phyloP scores from a whole-genome alignment of 257 asterid genomes.

The Thymus mandschuricus region DNA sequence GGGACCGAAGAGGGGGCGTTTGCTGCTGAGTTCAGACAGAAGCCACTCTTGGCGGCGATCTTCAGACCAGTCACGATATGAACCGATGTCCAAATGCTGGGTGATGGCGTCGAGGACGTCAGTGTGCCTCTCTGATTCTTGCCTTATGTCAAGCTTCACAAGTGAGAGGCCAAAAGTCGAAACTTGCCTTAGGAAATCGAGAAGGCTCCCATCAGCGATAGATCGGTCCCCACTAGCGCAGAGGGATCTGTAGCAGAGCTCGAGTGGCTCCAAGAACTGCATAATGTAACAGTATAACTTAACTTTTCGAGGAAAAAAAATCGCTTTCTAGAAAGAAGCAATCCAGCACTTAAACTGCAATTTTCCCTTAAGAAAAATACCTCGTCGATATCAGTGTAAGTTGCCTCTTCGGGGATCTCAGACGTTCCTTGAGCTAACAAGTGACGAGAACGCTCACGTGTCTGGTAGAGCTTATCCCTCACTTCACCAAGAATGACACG shows the following conservation, averaged over 20 bases:
- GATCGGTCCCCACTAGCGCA: slow-evolving; percentile 64
- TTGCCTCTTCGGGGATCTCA: slow-evolving; percentile 62
- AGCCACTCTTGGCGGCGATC: slow-evolving; percentile 63
- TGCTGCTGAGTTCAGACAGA: slow-evolving; percentile 62
- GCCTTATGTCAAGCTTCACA: slow-evolving; percentile 64
- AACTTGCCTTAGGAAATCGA: slow-evolving; percentile 66
- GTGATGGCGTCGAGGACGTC: slow-evolving; percentile 69
- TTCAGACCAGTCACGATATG: slow-evolving; percentile 66
- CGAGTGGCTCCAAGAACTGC: slow-evolving; percentile 73
- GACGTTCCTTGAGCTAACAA: slow-evolving; percentile 51
- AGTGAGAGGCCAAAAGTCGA: slow-evolving; percentile 73
- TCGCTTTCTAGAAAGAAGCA: neutral
- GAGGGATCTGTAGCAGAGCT: slow-evolving; percentile 71
- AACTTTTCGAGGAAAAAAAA: too few relatives aligned
- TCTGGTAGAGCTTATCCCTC: slow-evolving; percentile 61
- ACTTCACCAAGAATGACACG: slow-evolving; percentile 74
- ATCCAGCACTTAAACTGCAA: neutral
- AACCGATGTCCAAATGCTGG: slow-evolving; percentile 55
- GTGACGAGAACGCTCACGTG: slow-evolving; percentile 73
- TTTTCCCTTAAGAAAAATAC: slow-evolving; percentile 37
- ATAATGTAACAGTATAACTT: neutral
- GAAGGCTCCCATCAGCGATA: slow-evolving; percentile 72
- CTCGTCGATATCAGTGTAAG: slow-evolving; percentile 64
- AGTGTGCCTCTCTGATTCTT: slow-evolving; percentile 71
- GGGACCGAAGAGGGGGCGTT: slow-evolving; percentile 66